A percentile compares a stretch with the other conserved stretches of the same genome.
phyloP scores from a whole-genome alignment of 768 basidiomycete species.

The Amanita rubescens region DNA sequence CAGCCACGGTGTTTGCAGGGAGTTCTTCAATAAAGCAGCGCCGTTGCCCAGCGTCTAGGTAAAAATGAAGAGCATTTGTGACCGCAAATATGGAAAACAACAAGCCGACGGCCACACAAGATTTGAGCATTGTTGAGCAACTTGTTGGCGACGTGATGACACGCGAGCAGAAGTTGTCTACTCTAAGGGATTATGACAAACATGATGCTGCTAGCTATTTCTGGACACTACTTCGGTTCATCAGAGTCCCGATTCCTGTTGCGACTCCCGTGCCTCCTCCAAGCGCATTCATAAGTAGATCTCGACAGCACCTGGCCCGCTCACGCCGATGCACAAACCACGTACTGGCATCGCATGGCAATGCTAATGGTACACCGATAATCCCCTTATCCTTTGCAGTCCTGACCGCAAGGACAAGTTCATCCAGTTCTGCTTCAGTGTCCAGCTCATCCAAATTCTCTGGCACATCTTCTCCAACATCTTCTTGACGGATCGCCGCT shows the following conservation, averaged over 20 bases:
- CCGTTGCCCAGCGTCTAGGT: conserved; percentile 89
- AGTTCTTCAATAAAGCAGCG: conserved; percentile 96
- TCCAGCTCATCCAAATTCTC: conserved; percentile 77
- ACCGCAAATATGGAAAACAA: conserved; percentile 32
- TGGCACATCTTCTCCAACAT: conserved; percentile 46
- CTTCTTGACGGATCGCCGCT: conserved; percentile 41
- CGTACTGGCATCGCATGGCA: conserved; percentile 66
- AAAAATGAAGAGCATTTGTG: conserved; percentile 86
- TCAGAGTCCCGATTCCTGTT: conserved; percentile 24
- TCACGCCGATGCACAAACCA: conserved; percentile 79
- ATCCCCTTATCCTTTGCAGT: conserved; percentile 49
- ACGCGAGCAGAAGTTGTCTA: conserved; percentile 15
- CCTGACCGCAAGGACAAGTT: conserved; percentile 56
- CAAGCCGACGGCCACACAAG: conserved; percentile 14
- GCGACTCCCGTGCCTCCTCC: conserved; percentile 28
- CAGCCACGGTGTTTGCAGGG: conserved; percentile 90
- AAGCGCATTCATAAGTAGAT: conserved; percentile 49
- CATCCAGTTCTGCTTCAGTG: conserved; percentile 80
- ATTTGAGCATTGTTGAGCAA: conserved; percentile 20
- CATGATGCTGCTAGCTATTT: conserved; percentile 2
- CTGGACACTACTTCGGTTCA: conserved; percentile 19
- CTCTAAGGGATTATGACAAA: conserved; percentile 10
- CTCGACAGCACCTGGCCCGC: conserved; percentile 51
- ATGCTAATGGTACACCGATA: conserved; percentile 60
- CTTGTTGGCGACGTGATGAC: not conserved